Conservation (phyloP, 768 basidiomycete species). For the Boletus sp. region DNA sequence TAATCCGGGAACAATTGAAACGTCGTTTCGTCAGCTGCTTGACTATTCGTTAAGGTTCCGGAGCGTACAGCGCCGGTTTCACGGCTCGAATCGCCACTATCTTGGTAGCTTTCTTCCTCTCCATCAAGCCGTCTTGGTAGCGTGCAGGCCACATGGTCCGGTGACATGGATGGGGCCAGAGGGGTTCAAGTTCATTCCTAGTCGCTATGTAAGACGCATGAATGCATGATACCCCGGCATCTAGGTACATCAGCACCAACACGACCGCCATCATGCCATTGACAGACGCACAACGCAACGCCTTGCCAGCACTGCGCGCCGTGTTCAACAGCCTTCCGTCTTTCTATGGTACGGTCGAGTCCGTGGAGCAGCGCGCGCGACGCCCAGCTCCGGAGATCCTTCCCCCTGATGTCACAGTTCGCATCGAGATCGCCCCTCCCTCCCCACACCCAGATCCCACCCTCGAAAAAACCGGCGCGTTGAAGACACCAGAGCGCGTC, state of each 20-base stretch:
- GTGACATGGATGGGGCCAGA: no score
- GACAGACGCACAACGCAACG: slow-evolving; percentile 14
- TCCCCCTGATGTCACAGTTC: slow-evolving; percentile 9
- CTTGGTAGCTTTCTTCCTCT: no score
- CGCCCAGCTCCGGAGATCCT: background rate
- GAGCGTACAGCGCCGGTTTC: no score
- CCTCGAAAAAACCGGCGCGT: background rate
- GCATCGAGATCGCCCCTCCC: slow-evolving; percentile 17
- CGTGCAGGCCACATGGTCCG: no score
- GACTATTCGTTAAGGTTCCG: no score
- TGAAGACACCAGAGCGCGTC: slow-evolving; percentile 17
- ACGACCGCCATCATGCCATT: slow-evolving; percentile 6
- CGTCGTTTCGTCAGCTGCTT: background rate
- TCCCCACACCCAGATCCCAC: slow-evolving; percentile 1
- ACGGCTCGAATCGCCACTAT: no score
- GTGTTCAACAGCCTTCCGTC: fast-evolving
- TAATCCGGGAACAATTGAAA: background rate
- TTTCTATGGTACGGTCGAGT: background rate
- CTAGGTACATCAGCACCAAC: background rate
- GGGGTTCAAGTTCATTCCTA: no score
- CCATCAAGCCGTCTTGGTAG: no score
- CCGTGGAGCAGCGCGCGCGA: slow-evolving; percentile 13
- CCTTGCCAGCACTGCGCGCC: background rate
- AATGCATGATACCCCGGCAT: background rate
- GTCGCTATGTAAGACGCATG: background rate